These are phyloP conservation scores for Lithohypha guttulata DNA, from an alignment of 2,329 filamentous ascomycete genomes.

Conservation along the genomic window DNA sequence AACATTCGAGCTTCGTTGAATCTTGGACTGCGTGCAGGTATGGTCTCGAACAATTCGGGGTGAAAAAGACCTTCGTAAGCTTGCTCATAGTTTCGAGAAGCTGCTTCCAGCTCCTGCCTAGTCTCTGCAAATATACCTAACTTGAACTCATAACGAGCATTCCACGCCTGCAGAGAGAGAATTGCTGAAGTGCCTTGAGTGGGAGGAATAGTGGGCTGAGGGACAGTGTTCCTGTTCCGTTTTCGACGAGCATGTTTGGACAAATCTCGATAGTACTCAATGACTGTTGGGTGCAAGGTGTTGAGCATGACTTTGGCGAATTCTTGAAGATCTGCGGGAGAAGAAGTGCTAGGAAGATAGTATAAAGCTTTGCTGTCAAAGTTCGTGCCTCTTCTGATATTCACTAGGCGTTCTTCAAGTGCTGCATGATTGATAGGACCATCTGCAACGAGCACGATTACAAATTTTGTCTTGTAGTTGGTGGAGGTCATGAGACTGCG, in stretches of 20 bases:
- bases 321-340: slow-evolving; percentile 58
- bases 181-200: slow-evolving; percentile 77
- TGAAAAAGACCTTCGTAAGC: slow-evolving; percentile 77
- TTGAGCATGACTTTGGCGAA: slow-evolving; percentile 63
- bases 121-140: slow-evolving; percentile 84
- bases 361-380: slow-evolving; percentile 79
- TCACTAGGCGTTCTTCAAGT: slow-evolving; percentile 65
- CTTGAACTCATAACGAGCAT: slow-evolving; percentile 90
- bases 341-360: slow-evolving; percentile 65
- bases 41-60: slow-evolving; percentile 73
- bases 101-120: slow-evolving; percentile 80
- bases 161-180: slow-evolving; percentile 78
- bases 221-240: slow-evolving; percentile 64
- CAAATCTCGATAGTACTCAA: slow-evolving; percentile 89
- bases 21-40: slow-evolving; percentile 77
- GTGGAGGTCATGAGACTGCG: slow-evolving; percentile 51
- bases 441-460: slow-evolving; percentile 68
- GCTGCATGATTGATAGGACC: slow-evolving; percentile 51
- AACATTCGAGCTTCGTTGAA: slow-evolving; percentile 90
- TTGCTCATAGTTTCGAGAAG: slow-evolving; percentile 73
- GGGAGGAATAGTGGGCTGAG: slow-evolving; percentile 70
- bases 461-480: slow-evolving; percentile 63
- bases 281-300: slow-evolving; percentile 59
- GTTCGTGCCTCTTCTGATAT: slow-evolving; percentile 66
- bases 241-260: slow-evolving; percentile 89